A percentile compares a stretch with the other conserved stretches of the same genome.
These are phyloP conservation scores for Nemania sp. DNA, from an alignment of 2,329 filamentous ascomycete genomes.

Conservation along the genomic window DNA sequence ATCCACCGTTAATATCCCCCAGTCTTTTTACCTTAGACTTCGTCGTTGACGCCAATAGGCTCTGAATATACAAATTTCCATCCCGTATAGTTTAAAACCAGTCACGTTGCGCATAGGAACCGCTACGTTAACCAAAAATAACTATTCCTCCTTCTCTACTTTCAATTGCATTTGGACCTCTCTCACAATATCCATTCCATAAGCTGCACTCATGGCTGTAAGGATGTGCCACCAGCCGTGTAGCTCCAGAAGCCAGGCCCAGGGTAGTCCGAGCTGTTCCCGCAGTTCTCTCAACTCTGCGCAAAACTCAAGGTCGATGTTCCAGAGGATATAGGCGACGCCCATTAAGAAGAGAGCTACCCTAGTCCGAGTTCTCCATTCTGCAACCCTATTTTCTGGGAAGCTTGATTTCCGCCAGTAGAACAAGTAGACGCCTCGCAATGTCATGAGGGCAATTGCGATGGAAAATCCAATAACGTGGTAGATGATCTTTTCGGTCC, in stretches of 20 bases:
- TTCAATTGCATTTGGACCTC: conserved; percentile 42
- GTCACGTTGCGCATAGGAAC: too few species aligned
- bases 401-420: conserved; percentile 49
- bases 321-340: conserved; percentile 66
- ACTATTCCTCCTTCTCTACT: conserved; percentile 33
- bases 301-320: conserved; percentile 67
- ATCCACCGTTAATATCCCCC: too few species aligned
- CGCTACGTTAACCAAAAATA: too few species aligned
- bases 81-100: too few species aligned
- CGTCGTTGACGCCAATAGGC: too few species aligned
- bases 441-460: conserved; percentile 51
- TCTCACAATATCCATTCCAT: conserved; percentile 54
- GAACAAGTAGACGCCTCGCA: conserved; percentile 54
- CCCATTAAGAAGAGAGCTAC: conserved; percentile 53
- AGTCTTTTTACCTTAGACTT: too few species aligned
- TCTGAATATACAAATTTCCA: too few species aligned
- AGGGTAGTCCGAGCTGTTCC: conserved; percentile 62
- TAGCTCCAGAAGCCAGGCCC: conserved; percentile 67
- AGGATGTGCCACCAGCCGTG: conserved; percentile 75
- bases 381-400: conserved; percentile 48
- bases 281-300: conserved; percentile 59
- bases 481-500: conserved; percentile 57
- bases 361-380: conserved; percentile 44
- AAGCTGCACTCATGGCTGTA: conserved; percentile 66
- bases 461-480: conserved; percentile 56